phyloP scores from a whole-genome alignment of 2,329 filamentous ascomycete genomes.

The Phialophora verrucosa region DNA sequence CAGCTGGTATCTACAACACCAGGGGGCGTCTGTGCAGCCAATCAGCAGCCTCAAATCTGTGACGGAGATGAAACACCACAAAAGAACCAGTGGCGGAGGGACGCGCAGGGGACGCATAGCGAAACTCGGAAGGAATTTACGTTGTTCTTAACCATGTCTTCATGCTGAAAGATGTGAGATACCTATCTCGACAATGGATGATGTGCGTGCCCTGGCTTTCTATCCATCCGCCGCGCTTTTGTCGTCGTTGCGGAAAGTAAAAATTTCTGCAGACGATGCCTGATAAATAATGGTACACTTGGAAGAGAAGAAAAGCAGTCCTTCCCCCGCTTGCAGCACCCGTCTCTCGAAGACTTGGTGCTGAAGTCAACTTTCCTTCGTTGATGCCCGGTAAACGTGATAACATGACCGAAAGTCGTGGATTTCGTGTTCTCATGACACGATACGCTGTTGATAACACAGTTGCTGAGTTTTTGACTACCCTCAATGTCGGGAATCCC shows the following conservation, averaged over 20 bases:
- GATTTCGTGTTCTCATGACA: not conserved
- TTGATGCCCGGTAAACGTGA: not conserved
- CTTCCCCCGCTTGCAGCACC: not conserved
- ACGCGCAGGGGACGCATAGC: not conserved
- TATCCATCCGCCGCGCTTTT: not conserved
- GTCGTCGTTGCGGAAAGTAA: not conserved
- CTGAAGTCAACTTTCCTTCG: not conserved
- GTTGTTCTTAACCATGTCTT: not conserved
- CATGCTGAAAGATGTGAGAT: not conserved
- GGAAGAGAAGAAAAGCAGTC: not conserved
- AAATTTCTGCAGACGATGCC: not conserved
- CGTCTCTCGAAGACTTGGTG: too few species aligned
- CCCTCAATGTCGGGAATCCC: not conserved
- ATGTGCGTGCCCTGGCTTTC: not conserved
- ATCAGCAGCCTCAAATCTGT: conserved; percentile 23
- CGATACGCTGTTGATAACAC: not conserved
- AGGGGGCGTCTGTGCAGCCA: conserved; percentile 17
- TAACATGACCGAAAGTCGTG: not conserved
- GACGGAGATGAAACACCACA: conserved; percentile 26
- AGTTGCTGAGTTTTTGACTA: not conserved
- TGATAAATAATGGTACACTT: not conserved
- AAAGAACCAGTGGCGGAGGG: not conserved
- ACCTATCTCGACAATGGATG: not conserved
- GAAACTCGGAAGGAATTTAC: not conserved
- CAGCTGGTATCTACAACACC: not conserved